These are phyloP conservation scores for Aspergillus sclerotioniger DNA, from an alignment of 495 filamentous ascomycete genomes.

Conservation along the genomic window DNA sequence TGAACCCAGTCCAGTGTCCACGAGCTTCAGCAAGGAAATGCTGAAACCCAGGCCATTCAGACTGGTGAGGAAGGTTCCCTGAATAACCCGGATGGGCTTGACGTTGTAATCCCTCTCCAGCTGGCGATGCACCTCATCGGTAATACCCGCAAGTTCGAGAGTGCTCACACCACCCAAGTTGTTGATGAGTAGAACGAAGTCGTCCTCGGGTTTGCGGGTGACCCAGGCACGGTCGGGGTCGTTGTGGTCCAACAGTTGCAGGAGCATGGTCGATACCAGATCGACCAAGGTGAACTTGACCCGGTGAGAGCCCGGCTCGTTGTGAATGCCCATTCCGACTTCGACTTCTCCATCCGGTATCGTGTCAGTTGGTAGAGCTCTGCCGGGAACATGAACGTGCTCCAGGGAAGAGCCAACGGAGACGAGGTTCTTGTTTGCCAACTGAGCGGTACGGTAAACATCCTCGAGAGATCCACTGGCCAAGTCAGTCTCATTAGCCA, in stretches of 20 bases:
- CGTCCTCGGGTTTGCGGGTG: conserved; percentile 56
- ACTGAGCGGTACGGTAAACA: conserved; percentile 66
- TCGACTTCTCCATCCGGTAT: conserved; percentile 75
- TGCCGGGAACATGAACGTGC: conserved; percentile 91
- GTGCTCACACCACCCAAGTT: conserved; percentile 91
- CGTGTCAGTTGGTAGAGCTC: conserved; percentile 53
- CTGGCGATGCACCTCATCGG: conserved; percentile 81
- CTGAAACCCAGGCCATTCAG: conserved; percentile 93
- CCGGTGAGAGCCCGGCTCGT: conserved; percentile 82
- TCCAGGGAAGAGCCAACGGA: conserved; percentile 82
- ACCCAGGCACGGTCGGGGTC: conserved; percentile 84
- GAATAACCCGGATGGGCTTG: conserved; percentile 63
- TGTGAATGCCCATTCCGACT: conserved; percentile 98
- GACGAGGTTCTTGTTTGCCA: conserved; percentile 74
- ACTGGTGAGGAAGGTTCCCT: conserved; percentile 71
- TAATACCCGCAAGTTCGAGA: conserved; percentile 86
- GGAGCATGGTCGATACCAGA: conserved; percentile 75
- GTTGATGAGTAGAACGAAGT: conserved; percentile 80
- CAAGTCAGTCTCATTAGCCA: conserved; percentile 10
- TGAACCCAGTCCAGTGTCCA: conserved; percentile 72
- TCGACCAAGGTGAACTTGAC: conserved; percentile 63
- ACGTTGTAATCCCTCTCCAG: conserved; percentile 66
- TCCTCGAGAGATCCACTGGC: conserved; percentile 56
- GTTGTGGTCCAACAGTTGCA: conserved; percentile 71
- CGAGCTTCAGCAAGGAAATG: conserved; percentile 76